Percentiles rank a stretch among this genome's conserved stretches.
Conservation (phyloP, 2,329 filamentous ascomycete species). For the Aspergillus quadrilineatus region DNA sequence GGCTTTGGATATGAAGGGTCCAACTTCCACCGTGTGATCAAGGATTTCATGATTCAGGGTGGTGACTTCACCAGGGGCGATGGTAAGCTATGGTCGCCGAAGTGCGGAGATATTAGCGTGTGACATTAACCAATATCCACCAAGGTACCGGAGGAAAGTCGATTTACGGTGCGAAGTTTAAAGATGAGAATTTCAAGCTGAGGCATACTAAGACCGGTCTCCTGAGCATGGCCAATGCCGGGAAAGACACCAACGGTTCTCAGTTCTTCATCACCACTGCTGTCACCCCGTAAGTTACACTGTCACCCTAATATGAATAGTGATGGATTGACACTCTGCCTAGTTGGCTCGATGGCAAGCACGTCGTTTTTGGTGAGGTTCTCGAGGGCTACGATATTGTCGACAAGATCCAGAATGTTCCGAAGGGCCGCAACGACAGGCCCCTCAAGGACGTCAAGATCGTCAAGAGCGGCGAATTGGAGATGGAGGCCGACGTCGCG, state of each 20-base stretch:
- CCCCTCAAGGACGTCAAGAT: constrained; percentile 62
- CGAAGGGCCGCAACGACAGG: constrained; percentile 58
- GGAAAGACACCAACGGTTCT: constrained; percentile 64
- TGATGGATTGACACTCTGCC: background rate
- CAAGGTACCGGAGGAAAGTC: constrained; percentile 65
- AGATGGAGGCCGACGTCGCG: constrained; percentile 33
- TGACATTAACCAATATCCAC: constrained; percentile 5
- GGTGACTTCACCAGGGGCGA: constrained; percentile 67
- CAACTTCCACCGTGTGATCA: constrained; percentile 69
- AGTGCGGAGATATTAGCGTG: background rate
- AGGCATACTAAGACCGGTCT: constrained; percentile 65
- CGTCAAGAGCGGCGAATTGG: constrained; percentile 64
- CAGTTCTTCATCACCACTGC: constrained; percentile 69
- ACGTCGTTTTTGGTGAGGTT: constrained; percentile 69
- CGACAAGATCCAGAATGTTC: constrained; percentile 63
- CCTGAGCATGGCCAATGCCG: constrained; percentile 65
- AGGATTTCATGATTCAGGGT: constrained; percentile 69
- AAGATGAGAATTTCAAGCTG: constrained; percentile 70
- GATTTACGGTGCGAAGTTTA: constrained; percentile 66
- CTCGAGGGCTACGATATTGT: constrained; percentile 60
- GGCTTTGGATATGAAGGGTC: constrained; percentile 67
- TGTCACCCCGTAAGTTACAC: constrained; percentile 48
- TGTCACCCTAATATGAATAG: background rate
- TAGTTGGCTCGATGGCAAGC: constrained; percentile 62
- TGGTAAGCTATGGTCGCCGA: constrained; percentile 35